Evolutionary conservation across 75 land plant genomes (phyloP), one percentile per base, ranked within the genome.

Genomic region (Pinus tabuliformis): DNA sequence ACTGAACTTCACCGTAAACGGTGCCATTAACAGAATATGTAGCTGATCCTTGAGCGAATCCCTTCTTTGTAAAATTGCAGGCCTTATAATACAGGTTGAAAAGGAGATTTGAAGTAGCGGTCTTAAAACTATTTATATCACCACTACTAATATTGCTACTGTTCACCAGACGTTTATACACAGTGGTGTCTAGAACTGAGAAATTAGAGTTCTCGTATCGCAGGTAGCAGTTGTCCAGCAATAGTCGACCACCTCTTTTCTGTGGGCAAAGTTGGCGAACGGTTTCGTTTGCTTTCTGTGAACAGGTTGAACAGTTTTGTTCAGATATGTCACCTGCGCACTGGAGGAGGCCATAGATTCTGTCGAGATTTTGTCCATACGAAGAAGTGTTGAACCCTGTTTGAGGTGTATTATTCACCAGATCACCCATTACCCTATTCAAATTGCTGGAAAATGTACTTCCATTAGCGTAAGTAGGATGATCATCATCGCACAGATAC

Each of bases 141-240:
- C 26, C 26, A 26, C 26, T 26, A 26, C 26, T 26, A 20, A n/a
- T 59, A 59, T 5, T 3, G 3, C 5, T 59, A 42, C 6, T 6
- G n/a, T 17, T 59, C 3, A 18, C n/a, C 1, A 30, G 1, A 30
- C n/a, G n/a, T 21, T 0, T 0, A 59, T 0, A 0, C n/a, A 0
- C 4, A 17, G n/a, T 5, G 18, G 22, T 59, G 21, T 59, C 20
- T n/a, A 4, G 20, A 1, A n/a, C 1, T n/a, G 60, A 59, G 21
- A 72, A 72, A 7, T 11, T 45, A 12, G 2, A 56, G 45, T 72
- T 72, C 17, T 72, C 74, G 54, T 72, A 72, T 13, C 74, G 74
- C 74, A 72, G 42, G 74, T 49, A 72, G 74, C 74, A 72, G 74
- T 24, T 21, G 16, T 45, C 54, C 14, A 45, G 14, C 45, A 20